Conservation (phyloP, 2,329 filamentous ascomycete species). For the Cladosporium velox region DNA sequence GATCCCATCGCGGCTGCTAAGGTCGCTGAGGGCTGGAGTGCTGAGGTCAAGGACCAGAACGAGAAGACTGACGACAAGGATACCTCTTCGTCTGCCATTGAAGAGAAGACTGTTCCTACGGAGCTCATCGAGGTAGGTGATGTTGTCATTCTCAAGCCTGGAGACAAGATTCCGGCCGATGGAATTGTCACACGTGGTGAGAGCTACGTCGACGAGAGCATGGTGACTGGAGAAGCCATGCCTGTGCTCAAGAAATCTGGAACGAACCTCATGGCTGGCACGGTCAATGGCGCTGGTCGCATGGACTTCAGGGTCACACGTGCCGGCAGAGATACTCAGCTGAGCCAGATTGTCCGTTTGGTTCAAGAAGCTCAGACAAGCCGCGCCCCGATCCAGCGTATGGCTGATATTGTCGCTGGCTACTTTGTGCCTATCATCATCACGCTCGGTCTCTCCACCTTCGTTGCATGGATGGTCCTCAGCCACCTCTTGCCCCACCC, state of each 20-base stretch:
- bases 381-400: slow-evolving; percentile 87
- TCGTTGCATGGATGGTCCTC: slow-evolving; percentile 90
- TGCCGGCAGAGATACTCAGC: slow-evolving; percentile 90
- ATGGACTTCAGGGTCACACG: slow-evolving; percentile 90
- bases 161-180: slow-evolving; percentile 95
- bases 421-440: slow-evolving; percentile 94
- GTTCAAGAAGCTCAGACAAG: slow-evolving; percentile 96
- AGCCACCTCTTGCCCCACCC: slow-evolving; percentile 82
- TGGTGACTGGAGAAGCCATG: slow-evolving; percentile 97
- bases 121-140: slow-evolving; percentile 94
- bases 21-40: slow-evolving; percentile 74
- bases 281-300: slow-evolving; percentile 90
- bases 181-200: slow-evolving; percentile 84
- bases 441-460: slow-evolving; percentile 78
- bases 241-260: slow-evolving; percentile 87
- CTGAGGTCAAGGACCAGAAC: slow-evolving; percentile 48
- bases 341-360: slow-evolving; percentile 97
- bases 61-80: slow-evolving; percentile 40
- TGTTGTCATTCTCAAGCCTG: slow-evolving; percentile 86
- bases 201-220: slow-evolving; percentile 94
- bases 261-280: slow-evolving; percentile 81
- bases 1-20: slow-evolving; percentile 94
- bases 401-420: slow-evolving; percentile 87
- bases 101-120: slow-evolving; percentile 85
- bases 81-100: slow-evolving; percentile 62